Percentiles rank a stretch among this genome's conserved stretches.
Evolutionary conservation across 2,329 filamentous ascomycete species (phyloP).

Genomic region (Aspergillus costaricaensis): DNA sequence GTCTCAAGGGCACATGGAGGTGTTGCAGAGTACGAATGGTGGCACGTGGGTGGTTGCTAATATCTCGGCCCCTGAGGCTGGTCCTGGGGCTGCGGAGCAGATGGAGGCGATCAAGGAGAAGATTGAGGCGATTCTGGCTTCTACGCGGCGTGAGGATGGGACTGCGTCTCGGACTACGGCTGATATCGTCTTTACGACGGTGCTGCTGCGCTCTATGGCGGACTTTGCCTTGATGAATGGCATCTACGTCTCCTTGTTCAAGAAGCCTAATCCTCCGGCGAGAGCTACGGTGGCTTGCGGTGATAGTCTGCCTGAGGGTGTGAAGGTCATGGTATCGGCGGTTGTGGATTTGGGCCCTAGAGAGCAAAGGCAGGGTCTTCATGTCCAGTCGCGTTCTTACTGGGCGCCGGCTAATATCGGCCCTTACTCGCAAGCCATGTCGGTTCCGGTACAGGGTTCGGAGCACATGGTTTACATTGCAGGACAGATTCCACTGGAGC

Average conservation of each 20-base stretch:
- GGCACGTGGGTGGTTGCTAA: slow-evolving; percentile 41
- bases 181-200: slow-evolving; percentile 52
- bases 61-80: slow-evolving; percentile 42
- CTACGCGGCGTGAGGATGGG: neutral
- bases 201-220: slow-evolving; percentile 76
- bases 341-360: slow-evolving; percentile 44
- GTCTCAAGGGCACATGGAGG: slow-evolving; percentile 10
- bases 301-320: slow-evolving; percentile 59
- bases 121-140: slow-evolving; percentile 29
- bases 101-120: slow-evolving; percentile 33
- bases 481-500: slow-evolving; percentile 87
- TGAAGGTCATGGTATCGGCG: slow-evolving; percentile 63
- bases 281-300: slow-evolving; percentile 82
- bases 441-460: slow-evolving; percentile 33
- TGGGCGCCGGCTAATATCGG: slow-evolving; percentile 99
- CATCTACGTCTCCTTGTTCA: slow-evolving; percentile 74
- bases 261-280: slow-evolving; percentile 76
- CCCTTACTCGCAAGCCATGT: slow-evolving; percentile 87
- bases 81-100: slow-evolving; percentile 42
- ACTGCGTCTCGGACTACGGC: slow-evolving; percentile 27
- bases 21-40: slow-evolving; percentile 24
- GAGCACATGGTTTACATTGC: slow-evolving; percentile 66
- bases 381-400: slow-evolving; percentile 91
- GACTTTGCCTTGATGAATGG: slow-evolving; percentile 76
- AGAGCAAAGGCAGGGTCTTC: slow-evolving; percentile 58